Percentiles rank a stretch among this genome's conserved stretches.
These are phyloP conservation scores for Leccinum olivaceopallidum DNA, from an alignment of 768 basidiomycete genomes.

Conservation along the genomic window DNA sequence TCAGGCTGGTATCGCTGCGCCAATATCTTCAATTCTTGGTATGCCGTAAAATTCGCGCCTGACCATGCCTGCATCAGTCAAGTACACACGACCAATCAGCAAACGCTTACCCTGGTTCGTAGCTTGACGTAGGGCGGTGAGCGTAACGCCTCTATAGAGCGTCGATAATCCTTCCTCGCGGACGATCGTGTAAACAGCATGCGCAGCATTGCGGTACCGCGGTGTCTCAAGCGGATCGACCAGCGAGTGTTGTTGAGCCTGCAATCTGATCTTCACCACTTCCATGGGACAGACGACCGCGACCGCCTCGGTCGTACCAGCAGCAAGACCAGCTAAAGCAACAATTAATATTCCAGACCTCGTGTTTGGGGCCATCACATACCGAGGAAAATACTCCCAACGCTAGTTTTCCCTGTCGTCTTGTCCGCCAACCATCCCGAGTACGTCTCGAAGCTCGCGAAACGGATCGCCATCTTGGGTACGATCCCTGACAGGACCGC, in stretches of 20 bases:
- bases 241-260: conserved; percentile 96
- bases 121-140: conserved; percentile 94
- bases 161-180: conserved; percentile 86
- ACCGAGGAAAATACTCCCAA: conserved; percentile 88
- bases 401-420: conserved; percentile 74
- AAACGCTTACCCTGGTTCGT: conserved; percentile 83
- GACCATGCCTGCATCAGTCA: conserved; percentile 1
- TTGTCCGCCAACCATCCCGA: conserved; percentile 78
- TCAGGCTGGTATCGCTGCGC: conserved; percentile 80
- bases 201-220: conserved; percentile 93
- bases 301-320: conserved; percentile 94
- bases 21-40: conserved; percentile 92
- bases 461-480: conserved; percentile 99
- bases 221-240: conserved; percentile 94
- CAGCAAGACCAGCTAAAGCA: conserved; percentile 83
- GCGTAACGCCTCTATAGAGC: conserved; percentile 88
- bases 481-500: conserved; percentile 97
- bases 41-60: conserved; percentile 98
- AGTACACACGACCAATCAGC: conserved; percentile 7
- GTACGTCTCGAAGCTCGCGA: conserved; percentile 97
- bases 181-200: conserved; percentile 93
- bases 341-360: background rate
- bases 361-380: conserved; percentile 23
- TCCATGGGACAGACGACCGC: conserved; percentile 98
- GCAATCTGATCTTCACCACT: conserved; percentile 96